Base-by-base conservation (phyloP, 1,139 yeast species). In the Nakaseomyces sp. region DNA sequence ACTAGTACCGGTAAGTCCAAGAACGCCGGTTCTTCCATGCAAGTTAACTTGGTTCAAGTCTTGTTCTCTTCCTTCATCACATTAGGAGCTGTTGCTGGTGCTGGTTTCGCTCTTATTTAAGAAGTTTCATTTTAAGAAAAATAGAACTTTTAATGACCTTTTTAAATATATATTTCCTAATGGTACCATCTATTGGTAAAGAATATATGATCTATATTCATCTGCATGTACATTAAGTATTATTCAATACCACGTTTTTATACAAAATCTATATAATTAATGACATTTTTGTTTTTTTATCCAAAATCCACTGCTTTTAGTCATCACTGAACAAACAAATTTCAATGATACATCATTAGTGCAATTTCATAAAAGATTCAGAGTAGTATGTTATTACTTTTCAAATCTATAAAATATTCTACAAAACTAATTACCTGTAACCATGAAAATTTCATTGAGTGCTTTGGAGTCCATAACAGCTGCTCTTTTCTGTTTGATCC, bases 391-490 rank as follows among this genome's bases (percentile, higher is more conserved):
- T 9, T 26, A 26, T 10, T 10, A 10, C 25, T 22, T 22, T 28
- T 48, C 47, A 22, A 18, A 48, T 29, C 33, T 29, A 29, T 29
- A 29, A 29, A 26, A 29, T 13, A 15, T 2, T 15, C 10, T 32
- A 32, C 10, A 5, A 18, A 20, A 24, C 45, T 47, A 71, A 49
- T 68, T 73, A 47, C 53, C 48, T 8, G 84, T 70, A 41, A 86
- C 77, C 97, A 89, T 89, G 61, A 89, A 84, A 47, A 89, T 89
- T 64, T 89, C 97, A 55, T 86, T 87, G 50, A 89, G 73, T 19
- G 95, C 88, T 60, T 86, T 81, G 12, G 83, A 74, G 61, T 89
- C 96, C 80, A 83, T 77, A 0, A 89, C 88, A 1, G 96, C 88
- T 6, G 95, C 94, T 56, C 91, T 74, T 61, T 89, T 89, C 59